Evolutionary conservation across 768 basidiomycete genomes (phyloP), one percentile per base, ranked within the genome.

Genomic region (Crepidotus variabilis): DNA sequence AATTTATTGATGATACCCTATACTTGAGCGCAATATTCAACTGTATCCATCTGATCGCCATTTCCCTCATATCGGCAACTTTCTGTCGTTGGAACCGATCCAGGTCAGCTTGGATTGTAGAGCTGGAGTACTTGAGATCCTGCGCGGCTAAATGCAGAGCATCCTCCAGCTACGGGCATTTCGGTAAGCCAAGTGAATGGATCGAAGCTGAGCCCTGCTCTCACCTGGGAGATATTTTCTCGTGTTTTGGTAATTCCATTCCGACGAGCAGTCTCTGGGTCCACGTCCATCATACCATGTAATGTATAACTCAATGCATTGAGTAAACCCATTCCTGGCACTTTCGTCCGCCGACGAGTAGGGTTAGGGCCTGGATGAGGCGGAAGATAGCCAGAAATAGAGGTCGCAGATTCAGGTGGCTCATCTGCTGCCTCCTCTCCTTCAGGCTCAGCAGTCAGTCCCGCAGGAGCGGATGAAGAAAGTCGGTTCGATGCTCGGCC

Each of bases 51-150:
- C 83, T 84, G 58, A 98, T 91, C 36, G 88, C 76, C 94, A 99
- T 94, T 69, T 96, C 92, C 35, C 94, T 78, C 62, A 98, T 62
- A 75, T 99, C 97, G 6, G 94, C 93, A 2, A 99, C 97, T 69
- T 99, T 99, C 76, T 98, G 97, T 21, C 97, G 84, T 69, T 99
- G 97, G 73, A 99, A 99, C 50, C 97, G 84, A 73, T 99, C 97
- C 60, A 99, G 76, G 73, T 99, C 97, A 14, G 93, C 92, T 70
- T 99, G 97, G 52, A 99, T 94, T 20, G 95, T 98, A 46, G 88
- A 90, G 63, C 91, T 94, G 0, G 96, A 91, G 71, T 96, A 98
- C 67, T 98, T 96, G 47, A 99, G 79, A 71, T 99, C 97, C 65
- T 93, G 91, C 1, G 90, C 92, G 3, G 93, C 84, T 28, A 94